Evolutionary conservation across 2,329 filamentous ascomycete species (phyloP).

Genomic region (Fusarium protoensiforme): DNA sequence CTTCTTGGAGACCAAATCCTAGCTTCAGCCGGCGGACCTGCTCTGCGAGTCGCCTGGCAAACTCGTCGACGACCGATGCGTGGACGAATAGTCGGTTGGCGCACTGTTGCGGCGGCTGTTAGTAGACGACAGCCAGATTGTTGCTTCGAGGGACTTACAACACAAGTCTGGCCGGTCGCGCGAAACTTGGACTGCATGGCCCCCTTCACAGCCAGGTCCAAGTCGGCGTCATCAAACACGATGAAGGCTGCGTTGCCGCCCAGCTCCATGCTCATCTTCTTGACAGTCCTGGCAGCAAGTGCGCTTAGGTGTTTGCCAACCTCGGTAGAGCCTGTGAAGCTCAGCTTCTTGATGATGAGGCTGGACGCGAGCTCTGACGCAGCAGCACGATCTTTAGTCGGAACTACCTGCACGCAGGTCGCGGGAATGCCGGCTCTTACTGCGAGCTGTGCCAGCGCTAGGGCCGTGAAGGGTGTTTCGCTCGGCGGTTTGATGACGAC

Average conservation of each 20-base stretch:
- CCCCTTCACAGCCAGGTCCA: slow-evolving; percentile 67
- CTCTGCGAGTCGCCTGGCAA: slow-evolving; percentile 43
- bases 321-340: slow-evolving; percentile 74
- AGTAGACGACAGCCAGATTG: neutral
- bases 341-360: slow-evolving; percentile 63
- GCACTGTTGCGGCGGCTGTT: slow-evolving; percentile 25
- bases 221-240: slow-evolving; percentile 73
- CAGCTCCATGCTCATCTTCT: slow-evolving; percentile 75
- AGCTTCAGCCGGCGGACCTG: slow-evolving; percentile 44
- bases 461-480: slow-evolving; percentile 79
- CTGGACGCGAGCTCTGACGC: slow-evolving; percentile 44
- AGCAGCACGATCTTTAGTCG: slow-evolving; percentile 42
- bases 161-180: slow-evolving; percentile 72
- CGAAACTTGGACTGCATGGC: slow-evolving; percentile 57
- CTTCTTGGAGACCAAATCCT: slow-evolving; percentile 37
- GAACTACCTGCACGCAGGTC: slow-evolving; percentile 42
- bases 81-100: slow-evolving; percentile 53
- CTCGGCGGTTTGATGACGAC: slow-evolving; percentile 80
- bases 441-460: slow-evolving; percentile 77
- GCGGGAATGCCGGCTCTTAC: slow-evolving; percentile 76
- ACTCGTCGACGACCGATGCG: slow-evolving; percentile 43
- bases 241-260: slow-evolving; percentile 76
- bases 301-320: slow-evolving; percentile 72
- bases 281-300: slow-evolving; percentile 70
- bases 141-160: slow-evolving; percentile 22